Conservation (phyloP, 768 basidiomycete species). For the Rhizopogon roseolus region DNA sequence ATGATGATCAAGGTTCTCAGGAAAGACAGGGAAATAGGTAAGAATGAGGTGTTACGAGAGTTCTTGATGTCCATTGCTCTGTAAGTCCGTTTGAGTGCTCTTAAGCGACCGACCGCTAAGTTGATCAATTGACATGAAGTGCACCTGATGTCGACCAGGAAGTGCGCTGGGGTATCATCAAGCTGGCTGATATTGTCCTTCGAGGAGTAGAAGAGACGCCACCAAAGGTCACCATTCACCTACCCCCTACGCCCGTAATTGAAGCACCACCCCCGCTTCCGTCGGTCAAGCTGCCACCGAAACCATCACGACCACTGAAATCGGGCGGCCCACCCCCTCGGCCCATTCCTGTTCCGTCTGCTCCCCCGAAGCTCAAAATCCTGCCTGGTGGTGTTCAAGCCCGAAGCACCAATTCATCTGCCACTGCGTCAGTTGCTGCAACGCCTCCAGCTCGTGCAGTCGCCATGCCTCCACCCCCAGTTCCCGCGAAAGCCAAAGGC, state of each 20-base stretch:
- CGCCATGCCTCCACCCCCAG: conserved; percentile 26
- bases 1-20: conserved; percentile 81
- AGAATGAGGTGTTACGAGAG: conserved; percentile 75
- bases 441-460: conserved; percentile 5
- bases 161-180: conserved; percentile 87
- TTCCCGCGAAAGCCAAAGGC: conserved; percentile 21
- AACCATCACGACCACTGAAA: conserved; percentile 31
- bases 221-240: conserved; percentile 83
- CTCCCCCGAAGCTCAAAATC: conserved; percentile 54
- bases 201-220: conserved; percentile 77
- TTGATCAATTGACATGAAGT: conserved; percentile 31
- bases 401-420: conserved; percentile 15
- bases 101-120: conserved; percentile 1
- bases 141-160: conserved; percentile 78
- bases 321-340: conserved; percentile 28
- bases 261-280: conserved; percentile 57
- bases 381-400: conserved; percentile 14
- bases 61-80: conserved; percentile 77
- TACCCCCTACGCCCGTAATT: conserved; percentile 65
- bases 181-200: conserved; percentile 86
- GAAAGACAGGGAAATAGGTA: conserved; percentile 81
- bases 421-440: conserved; percentile 4
- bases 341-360: conserved; percentile 23
- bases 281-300: conserved; percentile 46
- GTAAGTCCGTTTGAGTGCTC: conserved; percentile 38